These are phyloP conservation scores for Verticillium zaregamsianum DNA, from an alignment of 2,329 filamentous ascomycete species.

Conservation along the genomic window DNA sequence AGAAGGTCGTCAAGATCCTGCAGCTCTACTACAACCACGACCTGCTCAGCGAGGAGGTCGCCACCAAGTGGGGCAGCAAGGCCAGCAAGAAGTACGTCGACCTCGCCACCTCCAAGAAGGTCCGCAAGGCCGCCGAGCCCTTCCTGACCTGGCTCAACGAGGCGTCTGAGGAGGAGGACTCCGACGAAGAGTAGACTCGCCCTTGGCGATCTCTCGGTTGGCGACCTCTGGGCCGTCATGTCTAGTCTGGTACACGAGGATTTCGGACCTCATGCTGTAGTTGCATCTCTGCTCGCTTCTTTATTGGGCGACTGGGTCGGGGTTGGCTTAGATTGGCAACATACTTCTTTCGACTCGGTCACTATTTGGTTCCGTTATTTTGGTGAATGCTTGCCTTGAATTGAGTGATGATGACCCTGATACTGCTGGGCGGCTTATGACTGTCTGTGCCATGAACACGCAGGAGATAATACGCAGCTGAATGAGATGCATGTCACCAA, in stretches of 20 bases:
- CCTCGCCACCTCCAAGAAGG: conserved; percentile 16
- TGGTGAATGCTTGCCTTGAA: background rate
- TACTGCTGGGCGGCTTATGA: too few relatives aligned
- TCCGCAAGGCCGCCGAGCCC: conserved; percentile 74
- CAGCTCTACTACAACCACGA: conserved; percentile 89
- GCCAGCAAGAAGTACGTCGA: conserved; percentile 91
- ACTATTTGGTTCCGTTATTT: background rate
- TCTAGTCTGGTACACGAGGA: background rate
- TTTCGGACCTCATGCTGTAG: background rate
- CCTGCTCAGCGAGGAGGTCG: conserved; percentile 79
- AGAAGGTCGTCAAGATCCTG: conserved; percentile 78
- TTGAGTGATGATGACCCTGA: background rate
- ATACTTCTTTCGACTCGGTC: background rate
- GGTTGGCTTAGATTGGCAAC: background rate
- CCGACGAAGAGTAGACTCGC: conserved; percentile 47
- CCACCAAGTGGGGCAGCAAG: conserved; percentile 88
- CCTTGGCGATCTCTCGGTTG: background rate
- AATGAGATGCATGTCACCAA: too few relatives aligned
- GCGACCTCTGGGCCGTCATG: background rate
- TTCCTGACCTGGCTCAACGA: conserved; percentile 93
- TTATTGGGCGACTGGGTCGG: background rate
- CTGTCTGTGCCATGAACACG: too few relatives aligned
- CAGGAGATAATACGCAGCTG: too few relatives aligned
- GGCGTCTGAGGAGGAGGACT: conserved; percentile 69
- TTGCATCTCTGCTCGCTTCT: background rate